These are phyloP conservation scores for Colletotrichum somersetense DNA, from an alignment of 2,329 filamentous ascomycete genomes.

Conservation along the genomic window DNA sequence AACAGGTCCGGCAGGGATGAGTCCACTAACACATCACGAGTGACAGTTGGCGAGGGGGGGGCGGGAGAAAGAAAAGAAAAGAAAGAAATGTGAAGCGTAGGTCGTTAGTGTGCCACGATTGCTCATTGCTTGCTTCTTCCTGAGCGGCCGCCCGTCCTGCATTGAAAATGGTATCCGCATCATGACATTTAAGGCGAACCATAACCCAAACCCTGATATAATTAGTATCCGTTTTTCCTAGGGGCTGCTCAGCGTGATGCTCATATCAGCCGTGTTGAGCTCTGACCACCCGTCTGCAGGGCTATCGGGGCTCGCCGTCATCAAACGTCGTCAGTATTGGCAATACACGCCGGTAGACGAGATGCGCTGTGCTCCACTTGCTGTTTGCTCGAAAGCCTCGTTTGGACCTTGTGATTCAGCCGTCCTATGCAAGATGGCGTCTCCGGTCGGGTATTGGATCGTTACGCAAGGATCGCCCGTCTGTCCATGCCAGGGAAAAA, in stretches of 20 bases:
- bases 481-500: conserved; percentile 10
- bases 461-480: conserved; percentile 23
- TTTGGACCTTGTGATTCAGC: not conserved
- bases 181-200: conserved; percentile 12
- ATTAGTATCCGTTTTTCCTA: not conserved
- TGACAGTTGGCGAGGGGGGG: conserved; percentile 1
- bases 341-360: not conserved
- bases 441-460: conserved; percentile 8
- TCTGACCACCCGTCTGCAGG: conserved; percentile 19
- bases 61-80: too few species aligned
- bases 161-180: conserved; percentile 14
- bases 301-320: conserved; percentile 23
- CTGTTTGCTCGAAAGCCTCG: not conserved
- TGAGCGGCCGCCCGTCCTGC: conserved; percentile 1
- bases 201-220: conserved; percentile 17
- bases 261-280: not conserved
- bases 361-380: conserved; percentile 3
- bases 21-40: conserved; percentile 11
- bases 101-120: not conserved
- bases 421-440: conserved; percentile 5
- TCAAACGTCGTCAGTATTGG: conserved; percentile 19
- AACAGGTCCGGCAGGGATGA: conserved; percentile 25
- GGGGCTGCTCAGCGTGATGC: not conserved
- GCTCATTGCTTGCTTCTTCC: not conserved
- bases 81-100: conserved; percentile 1